These are phyloP conservation scores for Rubus idaeus DNA, from an alignment of 306 rosid genomes.

Conservation along the genomic window DNA sequence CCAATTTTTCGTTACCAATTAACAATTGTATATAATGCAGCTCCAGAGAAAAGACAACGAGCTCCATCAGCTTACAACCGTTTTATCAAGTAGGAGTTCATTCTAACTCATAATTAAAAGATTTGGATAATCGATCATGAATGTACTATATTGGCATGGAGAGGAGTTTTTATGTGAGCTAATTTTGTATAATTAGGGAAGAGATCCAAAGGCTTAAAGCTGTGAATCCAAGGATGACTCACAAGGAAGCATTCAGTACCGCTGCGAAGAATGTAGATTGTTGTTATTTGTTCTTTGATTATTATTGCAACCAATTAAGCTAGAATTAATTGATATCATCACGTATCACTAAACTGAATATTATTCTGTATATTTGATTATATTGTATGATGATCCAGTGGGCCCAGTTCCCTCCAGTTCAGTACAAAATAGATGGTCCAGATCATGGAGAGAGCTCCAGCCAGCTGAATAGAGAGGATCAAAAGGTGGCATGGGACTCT, in stretches of 20 bases:
- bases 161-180: slow-evolving; percentile 8
- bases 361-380: not conserved
- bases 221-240: slow-evolving; percentile 81
- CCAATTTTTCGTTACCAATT: not conserved
- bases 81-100: slow-evolving; percentile 71
- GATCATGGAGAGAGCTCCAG: slow-evolving; percentile 40
- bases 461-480: slow-evolving; percentile 36
- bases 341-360: not conserved
- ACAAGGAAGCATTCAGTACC: slow-evolving; percentile 90
- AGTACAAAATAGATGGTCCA: slow-evolving; percentile 41
- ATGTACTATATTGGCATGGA: not conserved
- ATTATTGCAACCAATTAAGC: no score
- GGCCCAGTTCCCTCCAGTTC: slow-evolving; percentile 79
- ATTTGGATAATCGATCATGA: not conserved
- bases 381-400: slow-evolving; percentile 43
- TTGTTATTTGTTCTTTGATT: not conserved
- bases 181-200: slow-evolving; percentile 43
- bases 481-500: slow-evolving; percentile 37
- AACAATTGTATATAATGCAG: slow-evolving; percentile 28
- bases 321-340: no score
- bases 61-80: slow-evolving; percentile 94
- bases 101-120: not conserved
- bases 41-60: slow-evolving; percentile 94
- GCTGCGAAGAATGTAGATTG: slow-evolving; percentile 79
- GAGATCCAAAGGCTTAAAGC: slow-evolving; percentile 93